phyloP scores from a whole-genome alignment of 2,329 filamentous ascomycete species.

The Neonectria coccinea region DNA sequence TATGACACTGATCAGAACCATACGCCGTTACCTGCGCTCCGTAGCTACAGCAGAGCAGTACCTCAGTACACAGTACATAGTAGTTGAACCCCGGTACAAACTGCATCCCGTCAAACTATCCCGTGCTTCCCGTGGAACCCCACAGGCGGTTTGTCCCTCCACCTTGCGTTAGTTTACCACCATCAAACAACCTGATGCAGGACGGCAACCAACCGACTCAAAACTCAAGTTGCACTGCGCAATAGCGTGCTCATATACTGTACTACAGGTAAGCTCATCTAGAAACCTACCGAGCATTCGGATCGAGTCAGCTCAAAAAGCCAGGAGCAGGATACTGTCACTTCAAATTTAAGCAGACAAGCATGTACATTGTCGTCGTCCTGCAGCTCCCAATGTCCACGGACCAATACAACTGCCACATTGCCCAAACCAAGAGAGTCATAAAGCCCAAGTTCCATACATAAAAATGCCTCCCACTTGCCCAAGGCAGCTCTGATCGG shows the following conservation, averaged over 20 bases:
- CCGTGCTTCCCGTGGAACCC: constrained; percentile 8
- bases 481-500: constrained; percentile 28
- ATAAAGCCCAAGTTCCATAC: constrained; percentile 37
- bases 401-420: constrained; percentile 18
- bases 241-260: too few relatives aligned
- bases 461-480: constrained; percentile 37
- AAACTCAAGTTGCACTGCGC: neutral
- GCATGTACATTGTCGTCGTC: constrained; percentile 22
- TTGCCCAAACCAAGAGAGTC: constrained; percentile 31
- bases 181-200: constrained; percentile 5
- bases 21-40: neutral
- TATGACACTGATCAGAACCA: neutral
- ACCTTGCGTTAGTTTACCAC: constrained; percentile 8
- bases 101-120: constrained; percentile 1
- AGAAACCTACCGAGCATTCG: too few relatives aligned
- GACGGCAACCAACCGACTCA: neutral
- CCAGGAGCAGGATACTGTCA: neutral
- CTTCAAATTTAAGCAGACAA: constrained; percentile 14
- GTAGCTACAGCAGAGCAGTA: neutral
- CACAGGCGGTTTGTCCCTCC: constrained; percentile 12
- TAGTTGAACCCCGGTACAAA: neutral
- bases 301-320: too few relatives aligned
- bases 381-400: constrained; percentile 15
- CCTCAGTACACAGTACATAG: neutral
- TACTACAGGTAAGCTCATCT: neutral